Evolutionary conservation across 2,329 filamentous ascomycete genomes (phyloP).

Genomic region (Stagonosporopsis cucurbitacearum): DNA sequence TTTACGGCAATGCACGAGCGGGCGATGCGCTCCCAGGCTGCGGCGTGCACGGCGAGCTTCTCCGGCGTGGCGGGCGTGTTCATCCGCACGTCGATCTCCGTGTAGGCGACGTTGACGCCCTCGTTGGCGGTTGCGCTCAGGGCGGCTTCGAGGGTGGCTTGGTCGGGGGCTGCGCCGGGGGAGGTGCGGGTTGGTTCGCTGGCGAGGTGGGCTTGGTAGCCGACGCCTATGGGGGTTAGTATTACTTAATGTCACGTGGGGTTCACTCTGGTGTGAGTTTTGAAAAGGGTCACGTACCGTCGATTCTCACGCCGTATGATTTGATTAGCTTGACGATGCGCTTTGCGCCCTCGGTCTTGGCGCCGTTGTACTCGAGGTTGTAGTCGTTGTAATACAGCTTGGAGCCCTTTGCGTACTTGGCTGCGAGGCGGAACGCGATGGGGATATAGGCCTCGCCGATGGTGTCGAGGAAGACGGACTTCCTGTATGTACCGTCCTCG

Average conservation of each 20-base stretch:
- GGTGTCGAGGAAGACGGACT: slow-evolving; percentile 50
- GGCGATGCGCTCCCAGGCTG: slow-evolving; percentile 54
- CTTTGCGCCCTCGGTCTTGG: slow-evolving; percentile 48
- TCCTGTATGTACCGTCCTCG: slow-evolving; percentile 55
- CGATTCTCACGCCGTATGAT: slow-evolving; percentile 57
- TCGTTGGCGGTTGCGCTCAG: slow-evolving; percentile 61
- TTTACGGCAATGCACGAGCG: slow-evolving; percentile 46
- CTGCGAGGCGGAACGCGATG: slow-evolving; percentile 53
- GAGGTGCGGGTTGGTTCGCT: slow-evolving; percentile 59
- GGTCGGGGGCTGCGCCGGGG: slow-evolving; percentile 52
- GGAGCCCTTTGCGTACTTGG: slow-evolving; percentile 47
- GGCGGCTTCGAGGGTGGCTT: slow-evolving; percentile 54
- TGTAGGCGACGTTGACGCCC: slow-evolving; percentile 65
- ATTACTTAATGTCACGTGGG: neutral
- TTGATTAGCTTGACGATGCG: slow-evolving; percentile 50
- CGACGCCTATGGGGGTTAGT: slow-evolving; percentile 49
- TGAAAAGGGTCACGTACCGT: too few species aligned
- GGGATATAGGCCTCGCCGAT: slow-evolving; percentile 56
- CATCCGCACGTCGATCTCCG: slow-evolving; percentile 66
- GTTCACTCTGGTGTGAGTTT: neutral
- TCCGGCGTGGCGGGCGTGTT: slow-evolving; percentile 55
- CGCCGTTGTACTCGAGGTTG: slow-evolving; percentile 64
- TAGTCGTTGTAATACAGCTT: slow-evolving; percentile 68
- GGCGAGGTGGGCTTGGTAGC: slow-evolving; percentile 65
- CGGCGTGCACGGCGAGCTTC: slow-evolving; percentile 56